These are phyloP conservation scores for Triangularia verruculosa DNA, from an alignment of 2,329 filamentous ascomycete genomes.

Conservation along the genomic window DNA sequence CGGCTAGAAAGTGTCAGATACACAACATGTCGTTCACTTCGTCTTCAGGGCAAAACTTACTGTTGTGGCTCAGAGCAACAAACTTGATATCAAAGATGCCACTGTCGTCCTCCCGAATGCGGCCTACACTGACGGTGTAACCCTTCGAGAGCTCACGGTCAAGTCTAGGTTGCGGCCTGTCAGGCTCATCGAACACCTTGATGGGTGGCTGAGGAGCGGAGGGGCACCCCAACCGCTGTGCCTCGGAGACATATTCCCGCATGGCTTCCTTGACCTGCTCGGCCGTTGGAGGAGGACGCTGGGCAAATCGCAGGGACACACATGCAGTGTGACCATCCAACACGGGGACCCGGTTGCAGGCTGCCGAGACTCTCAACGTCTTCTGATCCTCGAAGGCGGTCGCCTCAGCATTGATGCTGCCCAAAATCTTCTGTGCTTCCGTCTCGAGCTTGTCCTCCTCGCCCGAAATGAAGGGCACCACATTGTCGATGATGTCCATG, in stretches of 20 bases:
- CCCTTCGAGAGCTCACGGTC: slow-evolving; percentile 82
- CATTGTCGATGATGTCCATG: slow-evolving; percentile 96
- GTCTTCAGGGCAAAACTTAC: slow-evolving; percentile 38
- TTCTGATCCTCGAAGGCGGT: slow-evolving; percentile 76
- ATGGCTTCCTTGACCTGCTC: slow-evolving; percentile 77
- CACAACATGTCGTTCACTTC: slow-evolving; percentile 18
- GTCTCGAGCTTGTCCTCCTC: slow-evolving; percentile 97
- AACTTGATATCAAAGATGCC: slow-evolving; percentile 95
- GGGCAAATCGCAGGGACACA: slow-evolving; percentile 79
- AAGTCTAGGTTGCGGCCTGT: slow-evolving; percentile 85
- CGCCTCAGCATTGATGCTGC: slow-evolving; percentile 64
- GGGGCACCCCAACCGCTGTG: slow-evolving; percentile 77
- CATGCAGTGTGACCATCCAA: slow-evolving; percentile 95
- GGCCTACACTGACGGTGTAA: slow-evolving; percentile 87
- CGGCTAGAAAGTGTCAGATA: slow-evolving; percentile 48
- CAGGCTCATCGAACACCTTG: slow-evolving; percentile 82
- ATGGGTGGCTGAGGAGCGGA: slow-evolving; percentile 82
- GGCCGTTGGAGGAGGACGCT: slow-evolving; percentile 68
- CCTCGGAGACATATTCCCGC: slow-evolving; percentile 77
- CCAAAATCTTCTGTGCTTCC: slow-evolving; percentile 93
- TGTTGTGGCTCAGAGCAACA: slow-evolving; percentile 82
- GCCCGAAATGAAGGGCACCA: slow-evolving; percentile 87
- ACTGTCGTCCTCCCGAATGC: slow-evolving; percentile 79
- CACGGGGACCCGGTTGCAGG: slow-evolving; percentile 93
- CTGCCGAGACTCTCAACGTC: slow-evolving; percentile 72